A percentile compares a stretch with the other conserved stretches of the same genome.
Conservation (phyloP, 768 basidiomycete genomes). For the Steccherinum ochraceum region DNA sequence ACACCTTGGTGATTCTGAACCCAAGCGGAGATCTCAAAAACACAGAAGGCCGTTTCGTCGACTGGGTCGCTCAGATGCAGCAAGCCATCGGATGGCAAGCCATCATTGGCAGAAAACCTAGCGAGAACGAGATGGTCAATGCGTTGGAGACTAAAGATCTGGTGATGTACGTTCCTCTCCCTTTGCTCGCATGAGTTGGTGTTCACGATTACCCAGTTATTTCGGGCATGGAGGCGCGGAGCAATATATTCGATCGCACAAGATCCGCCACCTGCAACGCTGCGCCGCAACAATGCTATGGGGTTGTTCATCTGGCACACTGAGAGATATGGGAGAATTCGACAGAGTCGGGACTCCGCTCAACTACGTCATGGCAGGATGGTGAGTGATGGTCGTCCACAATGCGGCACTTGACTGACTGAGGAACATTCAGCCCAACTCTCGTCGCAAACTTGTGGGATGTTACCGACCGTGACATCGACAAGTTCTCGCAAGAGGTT, state of each 20-base stretch:
- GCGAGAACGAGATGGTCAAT: slow-evolving; percentile 75
- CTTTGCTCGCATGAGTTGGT: not conserved
- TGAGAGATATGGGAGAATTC: slow-evolving; percentile 91
- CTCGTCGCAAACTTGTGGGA: slow-evolving; percentile 97
- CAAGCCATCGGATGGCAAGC: slow-evolving; percentile 76
- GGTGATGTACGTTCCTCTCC: slow-evolving; percentile 65
- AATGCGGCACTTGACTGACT: not conserved
- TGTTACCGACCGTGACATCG: slow-evolving; percentile 96
- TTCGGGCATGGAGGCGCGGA: slow-evolving; percentile 97
- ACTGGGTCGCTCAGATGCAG: slow-evolving; percentile 73
- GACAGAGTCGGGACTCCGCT: slow-evolving; percentile 89
- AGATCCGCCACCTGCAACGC: slow-evolving; percentile 69
- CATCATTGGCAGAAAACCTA: slow-evolving; percentile 65
- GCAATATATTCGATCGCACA: slow-evolving; percentile 87
- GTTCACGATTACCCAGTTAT: slow-evolving; percentile 50
- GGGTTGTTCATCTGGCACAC: slow-evolving; percentile 93
- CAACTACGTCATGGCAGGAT: slow-evolving; percentile 95
- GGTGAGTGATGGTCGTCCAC: slow-evolving; percentile 50
- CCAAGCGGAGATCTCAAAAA: slow-evolving; percentile 84
- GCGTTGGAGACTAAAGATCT: slow-evolving; percentile 74
- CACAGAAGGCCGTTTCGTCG: slow-evolving; percentile 76
- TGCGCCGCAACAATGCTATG: slow-evolving; percentile 96
- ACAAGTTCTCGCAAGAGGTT: slow-evolving; percentile 82
- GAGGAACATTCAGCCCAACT: slow-evolving; percentile 49
- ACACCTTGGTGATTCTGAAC: slow-evolving; percentile 82